phyloP scores from a whole-genome alignment of 257 asterid genomes.

The Rauvolfia tetraphylla region DNA sequence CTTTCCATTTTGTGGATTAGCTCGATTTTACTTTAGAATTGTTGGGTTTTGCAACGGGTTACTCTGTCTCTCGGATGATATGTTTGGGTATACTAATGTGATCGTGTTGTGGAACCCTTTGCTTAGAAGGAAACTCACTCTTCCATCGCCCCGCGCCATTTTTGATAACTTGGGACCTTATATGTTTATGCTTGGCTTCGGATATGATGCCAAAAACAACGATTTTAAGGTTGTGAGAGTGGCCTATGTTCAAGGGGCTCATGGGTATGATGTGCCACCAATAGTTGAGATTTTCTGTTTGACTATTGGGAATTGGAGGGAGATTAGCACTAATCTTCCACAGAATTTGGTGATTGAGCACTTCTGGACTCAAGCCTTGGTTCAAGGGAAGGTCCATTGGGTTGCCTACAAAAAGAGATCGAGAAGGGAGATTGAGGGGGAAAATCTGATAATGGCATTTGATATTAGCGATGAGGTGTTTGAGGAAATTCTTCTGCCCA shows the following conservation, averaged over 20 bases:
- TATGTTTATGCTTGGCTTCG: slow-evolving; percentile 16
- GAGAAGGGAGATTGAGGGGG: not conserved
- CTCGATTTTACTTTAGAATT: slow-evolving; percentile 25
- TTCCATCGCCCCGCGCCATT: slow-evolving; percentile 19
- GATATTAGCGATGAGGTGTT: slow-evolving; percentile 14
- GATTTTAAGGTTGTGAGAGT: slow-evolving; percentile 23
- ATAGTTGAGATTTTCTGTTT: slow-evolving; percentile 14
- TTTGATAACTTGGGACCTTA: not conserved
- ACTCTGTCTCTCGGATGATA: slow-evolving; percentile 32
- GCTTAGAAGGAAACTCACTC: slow-evolving; percentile 20
- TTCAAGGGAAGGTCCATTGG: slow-evolving; percentile 16
- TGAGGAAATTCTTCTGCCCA: slow-evolving; percentile 9
- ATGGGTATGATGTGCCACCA: slow-evolving; percentile 6
- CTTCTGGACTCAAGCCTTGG: slow-evolving; percentile 13
- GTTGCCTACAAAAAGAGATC: not conserved
- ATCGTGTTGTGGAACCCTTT: slow-evolving; percentile 37
- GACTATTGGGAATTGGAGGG: slow-evolving; percentile 10
- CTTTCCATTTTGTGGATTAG: slow-evolving; percentile 7
- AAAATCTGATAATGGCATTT: slow-evolving; percentile 21
- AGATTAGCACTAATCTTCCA: slow-evolving; percentile 6
- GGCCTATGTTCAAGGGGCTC: slow-evolving; percentile 12
- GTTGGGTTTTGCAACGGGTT: slow-evolving; percentile 40
- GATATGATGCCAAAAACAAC: slow-evolving; percentile 12
- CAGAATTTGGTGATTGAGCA: slow-evolving; percentile 16
- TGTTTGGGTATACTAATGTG: slow-evolving; percentile 14